Conservation (phyloP, 1,284 basidiomycete genomes). For the Pterula multifida region DNA sequence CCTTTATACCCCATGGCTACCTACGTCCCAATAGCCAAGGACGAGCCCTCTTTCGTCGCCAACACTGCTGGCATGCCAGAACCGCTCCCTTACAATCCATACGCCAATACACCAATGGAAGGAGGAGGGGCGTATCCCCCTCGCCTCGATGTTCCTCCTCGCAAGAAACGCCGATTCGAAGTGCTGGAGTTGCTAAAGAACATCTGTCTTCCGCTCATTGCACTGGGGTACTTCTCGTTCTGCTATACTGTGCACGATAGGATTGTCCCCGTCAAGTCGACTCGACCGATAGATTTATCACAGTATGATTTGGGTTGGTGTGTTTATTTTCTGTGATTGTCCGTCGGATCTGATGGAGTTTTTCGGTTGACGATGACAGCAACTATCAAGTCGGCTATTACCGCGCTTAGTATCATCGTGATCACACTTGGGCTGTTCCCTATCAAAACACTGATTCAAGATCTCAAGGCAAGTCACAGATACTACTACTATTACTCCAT, state of each 20-base stretch:
- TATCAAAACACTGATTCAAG: slow-evolving; percentile 11
- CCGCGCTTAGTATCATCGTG: slow-evolving; percentile 17
- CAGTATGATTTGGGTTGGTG: slow-evolving; percentile 13
- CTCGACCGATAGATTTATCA: slow-evolving; percentile 7
- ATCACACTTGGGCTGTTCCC: slow-evolving; percentile 17
- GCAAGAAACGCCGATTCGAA: not conserved
- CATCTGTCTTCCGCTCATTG: slow-evolving; percentile 14
- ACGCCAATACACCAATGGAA: not conserved
- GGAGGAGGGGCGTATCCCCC: not conserved
- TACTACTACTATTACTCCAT: too few species aligned
- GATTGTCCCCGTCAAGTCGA: slow-evolving; percentile 15
- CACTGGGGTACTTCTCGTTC: slow-evolving; percentile 16
- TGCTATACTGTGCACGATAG: slow-evolving; percentile 16
- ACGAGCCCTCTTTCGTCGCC: not conserved
- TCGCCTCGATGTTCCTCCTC: slow-evolving; percentile 5
- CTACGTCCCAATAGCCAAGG: not conserved
- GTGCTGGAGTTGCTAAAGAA: slow-evolving; percentile 9
- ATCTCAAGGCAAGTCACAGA: slow-evolving; percentile 11
- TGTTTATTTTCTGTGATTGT: not conserved
- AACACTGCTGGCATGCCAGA: not conserved
- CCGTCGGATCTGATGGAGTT: not conserved
- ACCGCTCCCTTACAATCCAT: not conserved
- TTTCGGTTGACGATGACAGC: slow-evolving; percentile 4
- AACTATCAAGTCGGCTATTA: slow-evolving; percentile 17
- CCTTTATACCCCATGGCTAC: not conserved